These are phyloP conservation scores for Pseudodiploospora longispora DNA, from an alignment of 2,329 filamentous ascomycete species.

Conservation along the genomic window DNA sequence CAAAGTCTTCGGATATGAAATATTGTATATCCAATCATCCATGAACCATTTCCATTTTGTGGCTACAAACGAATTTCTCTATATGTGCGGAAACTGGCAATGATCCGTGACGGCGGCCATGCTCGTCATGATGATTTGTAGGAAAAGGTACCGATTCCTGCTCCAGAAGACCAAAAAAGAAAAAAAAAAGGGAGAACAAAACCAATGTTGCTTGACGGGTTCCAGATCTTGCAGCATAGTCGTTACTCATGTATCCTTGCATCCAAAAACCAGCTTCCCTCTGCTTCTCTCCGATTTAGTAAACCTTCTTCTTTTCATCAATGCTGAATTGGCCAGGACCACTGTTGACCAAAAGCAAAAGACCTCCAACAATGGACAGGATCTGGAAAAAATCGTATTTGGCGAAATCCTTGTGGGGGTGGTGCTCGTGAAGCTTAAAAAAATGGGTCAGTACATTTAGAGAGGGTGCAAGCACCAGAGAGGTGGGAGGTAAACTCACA, in stretches of 20 bases:
- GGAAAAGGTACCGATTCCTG: conserved; percentile 1
- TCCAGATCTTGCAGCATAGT: conserved; percentile 5
- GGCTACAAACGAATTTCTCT: conserved; percentile 1
- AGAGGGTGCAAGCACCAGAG: not conserved
- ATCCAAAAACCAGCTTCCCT: conserved; percentile 5
- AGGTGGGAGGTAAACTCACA: conserved; percentile 45
- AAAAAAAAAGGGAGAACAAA: conserved; percentile 1
- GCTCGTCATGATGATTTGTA: conserved; percentile 4
- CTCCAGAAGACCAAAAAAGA: conserved; percentile 5
- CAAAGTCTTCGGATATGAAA: too few species aligned
- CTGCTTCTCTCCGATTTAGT: conserved; percentile 42
- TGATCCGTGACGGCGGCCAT: conserved; percentile 2
- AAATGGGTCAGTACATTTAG: not conserved
- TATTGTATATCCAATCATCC: not conserved
- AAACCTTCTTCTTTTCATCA: conserved; percentile 99
- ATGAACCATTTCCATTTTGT: conserved; percentile 2
- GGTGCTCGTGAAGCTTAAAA: conserved; percentile 80
- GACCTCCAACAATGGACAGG: conserved; percentile 92
- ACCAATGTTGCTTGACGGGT: not conserved
- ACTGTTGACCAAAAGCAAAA: conserved; percentile 96
- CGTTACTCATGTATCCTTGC: conserved; percentile 3
- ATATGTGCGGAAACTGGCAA: conserved; percentile 7
- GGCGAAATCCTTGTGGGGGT: conserved; percentile 99
- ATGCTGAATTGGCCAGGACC: conserved; percentile 95
- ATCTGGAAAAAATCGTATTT: conserved; percentile 99